Evolutionary conservation across 805 yeast species (phyloP).

Genomic region (Candida gorgasii): DNA sequence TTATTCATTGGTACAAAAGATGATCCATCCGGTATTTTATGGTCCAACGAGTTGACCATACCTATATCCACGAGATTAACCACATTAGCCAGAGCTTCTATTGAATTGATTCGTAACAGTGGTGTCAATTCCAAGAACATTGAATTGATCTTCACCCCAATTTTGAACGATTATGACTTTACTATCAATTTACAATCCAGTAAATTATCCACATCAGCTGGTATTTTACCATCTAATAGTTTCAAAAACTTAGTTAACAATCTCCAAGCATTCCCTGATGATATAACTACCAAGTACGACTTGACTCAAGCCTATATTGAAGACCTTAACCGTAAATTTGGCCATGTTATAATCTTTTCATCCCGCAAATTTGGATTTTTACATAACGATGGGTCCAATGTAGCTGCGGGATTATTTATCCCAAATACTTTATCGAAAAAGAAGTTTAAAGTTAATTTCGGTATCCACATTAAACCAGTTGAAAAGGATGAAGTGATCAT

Average conservation of each 20-base stretch:
- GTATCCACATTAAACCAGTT: conserved; percentile 68
- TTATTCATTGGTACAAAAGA: conserved; percentile 79
- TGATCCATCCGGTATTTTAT: conserved; percentile 83
- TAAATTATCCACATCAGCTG: conserved; percentile 49
- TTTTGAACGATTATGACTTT: conserved; percentile 81
- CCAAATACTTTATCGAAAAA: conserved; percentile 60
- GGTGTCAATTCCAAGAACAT: conserved; percentile 44
- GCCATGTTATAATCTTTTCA: conserved; percentile 71
- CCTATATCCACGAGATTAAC: conserved; percentile 89
- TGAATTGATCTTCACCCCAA: conserved; percentile 72
- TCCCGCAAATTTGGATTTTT: conserved; percentile 55
- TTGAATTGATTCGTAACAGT: conserved; percentile 49
- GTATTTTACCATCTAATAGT: conserved; percentile 53
- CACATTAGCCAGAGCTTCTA: conserved; percentile 77
- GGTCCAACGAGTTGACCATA: conserved; percentile 64
- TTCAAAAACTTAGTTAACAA: conserved; percentile 61
- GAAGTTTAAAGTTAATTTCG: conserved; percentile 78
- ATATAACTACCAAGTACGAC: conserved; percentile 54
- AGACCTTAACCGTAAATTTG: conserved; percentile 64
- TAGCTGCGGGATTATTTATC: conserved; percentile 78
- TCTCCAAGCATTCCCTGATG: conserved; percentile 44
- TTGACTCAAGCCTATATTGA: conserved; percentile 59
- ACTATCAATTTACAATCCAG: conserved; percentile 58
- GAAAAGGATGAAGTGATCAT: conserved; percentile 55
- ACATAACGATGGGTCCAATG: conserved; percentile 54